These are phyloP conservation scores for Cercospora sesami DNA, from an alignment of 2,329 filamentous ascomycete genomes.

Conservation along the genomic window DNA sequence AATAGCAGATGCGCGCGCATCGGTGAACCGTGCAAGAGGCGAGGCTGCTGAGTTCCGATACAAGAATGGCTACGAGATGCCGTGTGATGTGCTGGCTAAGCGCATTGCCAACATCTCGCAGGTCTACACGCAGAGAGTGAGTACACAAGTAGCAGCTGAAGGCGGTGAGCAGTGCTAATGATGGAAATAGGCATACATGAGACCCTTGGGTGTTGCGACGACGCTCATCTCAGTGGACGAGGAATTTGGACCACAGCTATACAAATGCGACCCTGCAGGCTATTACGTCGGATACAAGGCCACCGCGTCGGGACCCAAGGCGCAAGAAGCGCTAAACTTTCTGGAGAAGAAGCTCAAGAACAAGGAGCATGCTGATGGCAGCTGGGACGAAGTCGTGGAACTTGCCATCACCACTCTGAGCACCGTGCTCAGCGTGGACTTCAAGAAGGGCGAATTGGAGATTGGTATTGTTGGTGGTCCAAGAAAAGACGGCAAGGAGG, in stretches of 20 bases:
- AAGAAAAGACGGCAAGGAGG: slow-evolving; percentile 76
- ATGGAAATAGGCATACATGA: slow-evolving; percentile 79
- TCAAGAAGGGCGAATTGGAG: slow-evolving; percentile 99
- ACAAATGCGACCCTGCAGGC: slow-evolving; percentile 96
- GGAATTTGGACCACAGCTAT: slow-evolving; percentile 89
- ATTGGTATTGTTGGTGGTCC: slow-evolving; percentile 95
- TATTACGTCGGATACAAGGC: slow-evolving; percentile 99
- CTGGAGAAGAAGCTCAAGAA: slow-evolving; percentile 99
- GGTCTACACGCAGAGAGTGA: slow-evolving; percentile 95
- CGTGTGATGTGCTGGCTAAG: slow-evolving; percentile 94
- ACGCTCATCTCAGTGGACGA: slow-evolving; percentile 93
- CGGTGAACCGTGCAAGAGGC: slow-evolving; percentile 85
- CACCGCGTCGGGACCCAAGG: slow-evolving; percentile 94
- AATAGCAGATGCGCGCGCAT: slow-evolving; percentile 93
- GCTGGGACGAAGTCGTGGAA: slow-evolving; percentile 97
- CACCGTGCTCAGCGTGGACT: slow-evolving; percentile 96
- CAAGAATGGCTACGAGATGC: slow-evolving; percentile 99
- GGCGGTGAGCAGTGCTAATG: slow-evolving; percentile 36
- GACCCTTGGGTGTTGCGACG: slow-evolving; percentile 90
- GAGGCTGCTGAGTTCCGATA: slow-evolving; percentile 98
- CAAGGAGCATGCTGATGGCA: slow-evolving; percentile 89
- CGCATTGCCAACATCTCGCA: slow-evolving; percentile 98
- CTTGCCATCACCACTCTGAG: slow-evolving; percentile 92
- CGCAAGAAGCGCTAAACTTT: slow-evolving; percentile 97
- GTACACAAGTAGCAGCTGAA: slow-evolving; percentile 30